A percentile compares a stretch with the other conserved stretches of the same genome.
Conservation (phyloP, 768 basidiomycete genomes). For the Macrolepiota fuliginosa region DNA sequence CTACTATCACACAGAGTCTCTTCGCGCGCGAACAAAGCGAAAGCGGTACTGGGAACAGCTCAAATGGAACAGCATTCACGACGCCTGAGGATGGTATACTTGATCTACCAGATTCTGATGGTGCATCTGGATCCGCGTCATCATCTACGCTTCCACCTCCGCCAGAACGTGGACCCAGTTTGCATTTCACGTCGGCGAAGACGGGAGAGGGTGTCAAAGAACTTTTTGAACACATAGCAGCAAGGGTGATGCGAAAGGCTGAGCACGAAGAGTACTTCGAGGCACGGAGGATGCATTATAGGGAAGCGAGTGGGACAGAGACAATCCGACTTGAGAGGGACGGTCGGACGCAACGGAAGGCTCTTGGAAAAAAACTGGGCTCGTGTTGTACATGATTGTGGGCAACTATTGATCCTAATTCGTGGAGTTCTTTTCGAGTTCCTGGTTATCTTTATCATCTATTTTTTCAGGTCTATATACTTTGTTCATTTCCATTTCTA, state of each 20-base stretch:
- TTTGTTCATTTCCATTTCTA: too few relatives aligned
- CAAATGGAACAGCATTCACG: not conserved
- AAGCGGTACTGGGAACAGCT: not conserved
- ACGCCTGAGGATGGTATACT: not conserved
- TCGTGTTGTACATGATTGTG: not conserved
- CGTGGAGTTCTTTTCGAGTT: not conserved
- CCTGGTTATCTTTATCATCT: not conserved
- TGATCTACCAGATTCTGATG: not conserved
- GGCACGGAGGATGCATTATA: constrained; percentile 37
- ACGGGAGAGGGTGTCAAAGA: constrained; percentile 69
- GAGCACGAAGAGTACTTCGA: constrained; percentile 65
- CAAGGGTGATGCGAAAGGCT: constrained; percentile 58
- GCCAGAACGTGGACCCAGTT: constrained; percentile 53
- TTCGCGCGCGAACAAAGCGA: constrained; percentile 37
- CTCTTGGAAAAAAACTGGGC: not conserved
- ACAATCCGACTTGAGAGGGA: constrained; percentile 28
- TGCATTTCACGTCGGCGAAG: constrained; percentile 79
- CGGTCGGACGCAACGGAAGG: not conserved
- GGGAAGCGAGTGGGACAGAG: constrained; percentile 32
- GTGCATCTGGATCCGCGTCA: constrained; percentile 11
- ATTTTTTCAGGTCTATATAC: not conserved
- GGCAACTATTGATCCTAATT: not conserved
- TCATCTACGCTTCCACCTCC: constrained; percentile 20
- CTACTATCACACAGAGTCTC: constrained; percentile 60
- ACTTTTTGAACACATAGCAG: constrained; percentile 76